These are phyloP conservation scores for Aspergillus coremiiformis DNA, from an alignment of 495 filamentous ascomycete genomes.

Conservation along the genomic window DNA sequence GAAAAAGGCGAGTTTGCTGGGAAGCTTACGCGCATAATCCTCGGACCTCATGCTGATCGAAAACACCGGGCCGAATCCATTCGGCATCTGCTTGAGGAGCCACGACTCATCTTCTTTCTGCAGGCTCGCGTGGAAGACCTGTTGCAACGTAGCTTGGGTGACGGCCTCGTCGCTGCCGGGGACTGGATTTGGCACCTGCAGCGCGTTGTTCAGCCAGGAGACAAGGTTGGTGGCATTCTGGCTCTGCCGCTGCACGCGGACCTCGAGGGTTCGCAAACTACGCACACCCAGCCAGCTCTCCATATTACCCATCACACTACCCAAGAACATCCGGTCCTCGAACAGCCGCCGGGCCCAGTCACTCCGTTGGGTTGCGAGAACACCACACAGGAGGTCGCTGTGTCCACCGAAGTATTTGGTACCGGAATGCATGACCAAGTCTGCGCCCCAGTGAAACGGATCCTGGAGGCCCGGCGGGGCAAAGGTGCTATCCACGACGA, in stretches of 20 bases:
- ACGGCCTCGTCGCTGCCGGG: constrained; percentile 31
- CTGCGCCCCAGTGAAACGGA: constrained; percentile 71
- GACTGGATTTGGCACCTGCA: constrained; percentile 27
- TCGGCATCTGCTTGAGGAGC: constrained; percentile 85
- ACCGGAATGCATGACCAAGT: constrained; percentile 82
- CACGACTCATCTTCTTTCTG: constrained; percentile 62
- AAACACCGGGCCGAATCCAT: constrained; percentile 86
- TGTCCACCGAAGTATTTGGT: constrained; percentile 97
- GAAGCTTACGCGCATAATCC: constrained; percentile 56
- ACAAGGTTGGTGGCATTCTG: constrained; percentile 61
- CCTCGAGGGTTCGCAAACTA: constrained; percentile 76
- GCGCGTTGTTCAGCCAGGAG: constrained; percentile 52
- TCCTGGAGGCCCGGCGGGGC: constrained; percentile 86
- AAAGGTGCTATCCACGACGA: constrained; percentile 90
- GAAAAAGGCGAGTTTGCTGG: constrained; percentile 72
- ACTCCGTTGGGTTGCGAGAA: constrained; percentile 55
- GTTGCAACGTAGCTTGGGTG: constrained; percentile 46
- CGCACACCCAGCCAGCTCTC: constrained; percentile 89
- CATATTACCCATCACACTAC: constrained; percentile 79
- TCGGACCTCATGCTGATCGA: constrained; percentile 56
- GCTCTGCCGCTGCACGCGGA: constrained; percentile 71
- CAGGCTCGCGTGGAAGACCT: constrained; percentile 68
- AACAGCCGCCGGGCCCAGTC: constrained; percentile 52
- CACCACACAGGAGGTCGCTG: constrained; percentile 81
- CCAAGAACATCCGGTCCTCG: constrained; percentile 64